Evolutionary conservation across 352 stramenopile species (phyloP).

Genomic region (Globisporangium parvum): DNA sequence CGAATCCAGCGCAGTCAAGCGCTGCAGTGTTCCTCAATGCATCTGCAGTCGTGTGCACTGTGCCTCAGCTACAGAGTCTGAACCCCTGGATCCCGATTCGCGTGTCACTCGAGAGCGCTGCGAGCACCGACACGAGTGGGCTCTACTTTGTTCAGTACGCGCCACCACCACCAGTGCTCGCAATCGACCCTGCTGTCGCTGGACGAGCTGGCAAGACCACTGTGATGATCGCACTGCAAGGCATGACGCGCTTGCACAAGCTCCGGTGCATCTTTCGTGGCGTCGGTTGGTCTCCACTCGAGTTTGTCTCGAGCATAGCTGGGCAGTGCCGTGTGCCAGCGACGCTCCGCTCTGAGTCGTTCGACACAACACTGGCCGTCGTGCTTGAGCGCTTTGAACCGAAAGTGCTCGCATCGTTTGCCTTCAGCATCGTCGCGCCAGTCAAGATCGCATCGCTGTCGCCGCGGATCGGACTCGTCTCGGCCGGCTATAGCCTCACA

Average conservation of each 20-base stretch:
- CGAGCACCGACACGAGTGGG: background rate
- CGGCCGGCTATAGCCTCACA: conserved; percentile 6
- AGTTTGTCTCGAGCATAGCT: conserved; percentile 3
- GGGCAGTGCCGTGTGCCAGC: conserved; percentile 10
- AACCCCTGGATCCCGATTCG: conserved; percentile 24
- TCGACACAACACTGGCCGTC: conserved; percentile 4
- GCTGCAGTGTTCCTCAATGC: conserved; percentile 19
- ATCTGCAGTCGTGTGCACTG: conserved; percentile 21
- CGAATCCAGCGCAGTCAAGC: conserved; percentile 6
- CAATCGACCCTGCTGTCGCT: conserved; percentile 11
- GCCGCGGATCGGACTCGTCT: conserved; percentile 10
- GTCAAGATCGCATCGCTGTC: conserved; percentile 1
- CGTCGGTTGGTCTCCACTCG: conserved; percentile 7
- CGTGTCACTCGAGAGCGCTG: conserved; percentile 16
- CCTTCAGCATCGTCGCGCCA: conserved; percentile 4
- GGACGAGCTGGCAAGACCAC: conserved; percentile 15
- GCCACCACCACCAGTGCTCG: conserved; percentile 9
- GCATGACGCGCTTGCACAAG: conserved; percentile 4
- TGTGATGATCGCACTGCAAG: conserved; percentile 16
- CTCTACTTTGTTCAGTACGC: background rate
- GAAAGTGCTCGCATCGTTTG: conserved; percentile 5
- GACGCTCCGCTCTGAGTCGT: conserved; percentile 5
- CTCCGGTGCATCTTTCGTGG: conserved; percentile 11
- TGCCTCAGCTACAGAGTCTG: conserved; percentile 19
- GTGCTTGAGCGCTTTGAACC: conserved; percentile 1